Evolutionary conservation across 257 asterid genomes (phyloP).

Genomic region (Ilex aquifolium): DNA sequence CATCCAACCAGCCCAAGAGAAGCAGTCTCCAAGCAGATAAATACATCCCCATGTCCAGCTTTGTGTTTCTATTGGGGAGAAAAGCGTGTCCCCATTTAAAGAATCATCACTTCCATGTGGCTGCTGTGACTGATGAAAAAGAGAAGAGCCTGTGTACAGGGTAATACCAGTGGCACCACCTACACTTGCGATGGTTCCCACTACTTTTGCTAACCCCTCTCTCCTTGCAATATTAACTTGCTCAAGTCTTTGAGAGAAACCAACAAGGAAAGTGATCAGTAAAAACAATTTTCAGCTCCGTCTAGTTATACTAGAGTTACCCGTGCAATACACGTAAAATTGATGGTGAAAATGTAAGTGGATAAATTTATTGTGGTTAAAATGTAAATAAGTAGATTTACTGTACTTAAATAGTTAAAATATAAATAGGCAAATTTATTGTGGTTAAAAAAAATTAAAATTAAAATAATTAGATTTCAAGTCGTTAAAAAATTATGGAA

Average conservation of each 20-base stretch:
- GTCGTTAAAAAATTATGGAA: too few species aligned
- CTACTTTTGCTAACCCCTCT: conserved; percentile 68
- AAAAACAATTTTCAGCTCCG: too few species aligned
- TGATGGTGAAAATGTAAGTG: too few species aligned
- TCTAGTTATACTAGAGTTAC: too few species aligned
- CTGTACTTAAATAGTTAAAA: too few species aligned
- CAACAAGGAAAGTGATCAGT: background rate
- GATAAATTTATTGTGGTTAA: too few species aligned
- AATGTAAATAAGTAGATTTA: too few species aligned
- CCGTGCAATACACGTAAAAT: too few species aligned
- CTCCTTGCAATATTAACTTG: conserved; percentile 37
- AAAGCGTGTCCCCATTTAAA: conserved; percentile 10
- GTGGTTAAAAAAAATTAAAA: too few species aligned
- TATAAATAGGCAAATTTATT: too few species aligned
- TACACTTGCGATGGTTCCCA: conserved; percentile 71
- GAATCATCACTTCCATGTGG: conserved; percentile 15
- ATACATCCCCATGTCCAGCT: conserved; percentile 83
- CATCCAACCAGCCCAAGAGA: conserved; percentile 97
- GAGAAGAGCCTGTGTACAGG: conserved; percentile 73
- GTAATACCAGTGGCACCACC: conserved; percentile 80
- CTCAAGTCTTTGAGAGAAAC: conserved; percentile 37
- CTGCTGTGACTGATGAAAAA: conserved; percentile 25
- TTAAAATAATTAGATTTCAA: too few species aligned
- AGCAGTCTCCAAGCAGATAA: conserved; percentile 70
- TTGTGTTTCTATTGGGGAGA: conserved; percentile 29